Evolutionary conservation across 1,284 basidiomycete species (phyloP).

Genomic region (Cutaneotrichosporon mucoides): DNA sequence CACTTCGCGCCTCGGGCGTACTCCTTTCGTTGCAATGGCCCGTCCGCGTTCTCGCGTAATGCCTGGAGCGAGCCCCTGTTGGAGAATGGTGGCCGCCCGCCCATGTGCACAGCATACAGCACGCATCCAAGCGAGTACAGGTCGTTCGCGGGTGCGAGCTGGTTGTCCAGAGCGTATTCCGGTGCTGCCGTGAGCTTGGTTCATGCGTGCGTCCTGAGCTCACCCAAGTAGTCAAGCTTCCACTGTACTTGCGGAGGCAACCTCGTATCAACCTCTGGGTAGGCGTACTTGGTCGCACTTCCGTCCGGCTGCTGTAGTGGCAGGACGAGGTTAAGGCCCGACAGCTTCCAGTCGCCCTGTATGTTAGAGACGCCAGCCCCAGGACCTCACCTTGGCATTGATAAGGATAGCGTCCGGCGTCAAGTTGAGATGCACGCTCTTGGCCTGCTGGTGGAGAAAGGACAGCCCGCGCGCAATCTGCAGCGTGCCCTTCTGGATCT

Average conservation of each 20-base stretch:
- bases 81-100: constrained; percentile 79
- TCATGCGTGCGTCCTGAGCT: constrained; percentile 19
- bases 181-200: constrained; percentile 61
- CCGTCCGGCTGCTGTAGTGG: constrained; percentile 69
- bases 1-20: constrained; percentile 42
- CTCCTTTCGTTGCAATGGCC: constrained; percentile 43
- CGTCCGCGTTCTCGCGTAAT: constrained; percentile 72
- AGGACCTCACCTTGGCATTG: constrained; percentile 68
- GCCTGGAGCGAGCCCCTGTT: constrained; percentile 78
- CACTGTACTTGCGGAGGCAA: constrained; percentile 79
- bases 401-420: constrained; percentile 77
- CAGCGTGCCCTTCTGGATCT: constrained; percentile 96
- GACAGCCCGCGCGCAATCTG: constrained; percentile 89
- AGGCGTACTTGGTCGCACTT: constrained; percentile 73
- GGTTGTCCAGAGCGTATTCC: constrained; percentile 89
- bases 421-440: constrained; percentile 87
- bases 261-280: constrained; percentile 78
- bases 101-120: constrained; percentile 83
- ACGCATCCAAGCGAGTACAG: constrained; percentile 92
- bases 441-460: constrained; percentile 88
- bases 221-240: constrained; percentile 92
- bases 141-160: constrained; percentile 79
- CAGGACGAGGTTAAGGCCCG: constrained; percentile 82
- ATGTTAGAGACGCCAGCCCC: background rate
- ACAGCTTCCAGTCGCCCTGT: constrained; percentile 97